Evolutionary conservation across 495 filamentous ascomycete species (phyloP).

Genomic region (Mytilinidion resinicola): DNA sequence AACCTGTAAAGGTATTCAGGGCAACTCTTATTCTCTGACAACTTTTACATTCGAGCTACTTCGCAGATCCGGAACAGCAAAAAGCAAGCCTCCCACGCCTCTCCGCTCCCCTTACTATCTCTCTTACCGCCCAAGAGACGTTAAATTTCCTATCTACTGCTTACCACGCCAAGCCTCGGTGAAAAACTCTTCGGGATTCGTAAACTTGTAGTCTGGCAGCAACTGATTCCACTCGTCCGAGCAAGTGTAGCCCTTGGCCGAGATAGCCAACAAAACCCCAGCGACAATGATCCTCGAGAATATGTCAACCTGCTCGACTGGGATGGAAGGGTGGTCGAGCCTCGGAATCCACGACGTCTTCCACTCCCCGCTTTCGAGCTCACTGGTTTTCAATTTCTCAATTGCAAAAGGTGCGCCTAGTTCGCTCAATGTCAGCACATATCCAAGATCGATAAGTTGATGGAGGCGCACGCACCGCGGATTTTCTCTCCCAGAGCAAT

Average conservation of each 20-base stretch:
- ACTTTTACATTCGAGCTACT: too few species aligned
- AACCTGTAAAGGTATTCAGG: too few species aligned
- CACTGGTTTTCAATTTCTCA: conserved; percentile 37
- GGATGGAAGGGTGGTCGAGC: conserved; percentile 39
- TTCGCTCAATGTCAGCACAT: conserved; percentile 12
- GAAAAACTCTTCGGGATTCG: conserved; percentile 43
- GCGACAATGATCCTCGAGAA: conserved; percentile 33
- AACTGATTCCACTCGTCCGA: conserved; percentile 50
- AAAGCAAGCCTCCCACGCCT: too few species aligned
- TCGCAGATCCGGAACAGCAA: too few species aligned
- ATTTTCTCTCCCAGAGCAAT: conserved; percentile 45
- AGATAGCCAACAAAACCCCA: conserved; percentile 40
- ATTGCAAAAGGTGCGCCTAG: conserved; percentile 37
- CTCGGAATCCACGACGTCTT: conserved; percentile 14
- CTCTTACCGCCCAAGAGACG: too few species aligned
- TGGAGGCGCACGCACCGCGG: conserved; percentile 39
- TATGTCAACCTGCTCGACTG: conserved; percentile 36
- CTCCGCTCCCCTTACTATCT: too few species aligned
- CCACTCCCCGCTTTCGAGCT: conserved; percentile 16
- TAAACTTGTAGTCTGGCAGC: conserved; percentile 49
- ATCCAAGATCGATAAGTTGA: too few species aligned
- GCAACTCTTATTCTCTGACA: too few species aligned
- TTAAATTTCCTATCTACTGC: background rate
- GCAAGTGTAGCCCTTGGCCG: conserved; percentile 37
- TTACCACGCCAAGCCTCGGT: conserved; percentile 40